These are phyloP conservation scores for Garcia nutans DNA, from an alignment of 345 rosid genomes.

Conservation along the genomic window DNA sequence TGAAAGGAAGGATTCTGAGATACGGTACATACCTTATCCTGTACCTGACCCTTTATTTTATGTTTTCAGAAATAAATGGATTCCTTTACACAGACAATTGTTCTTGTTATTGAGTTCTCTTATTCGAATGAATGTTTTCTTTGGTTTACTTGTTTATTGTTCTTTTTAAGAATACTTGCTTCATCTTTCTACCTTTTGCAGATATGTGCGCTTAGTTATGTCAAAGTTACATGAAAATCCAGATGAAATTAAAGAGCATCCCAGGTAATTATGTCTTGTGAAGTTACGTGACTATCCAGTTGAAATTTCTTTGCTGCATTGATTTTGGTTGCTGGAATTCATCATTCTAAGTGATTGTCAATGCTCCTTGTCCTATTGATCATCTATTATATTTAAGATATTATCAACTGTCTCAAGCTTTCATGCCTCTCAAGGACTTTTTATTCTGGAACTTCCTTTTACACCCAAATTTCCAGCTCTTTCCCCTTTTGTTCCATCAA, in stretches of 20 bases:
- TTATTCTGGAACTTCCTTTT: background rate
- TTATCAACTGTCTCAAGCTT: background rate
- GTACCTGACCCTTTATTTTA: background rate
- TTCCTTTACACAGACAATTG: background rate
- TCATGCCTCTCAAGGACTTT: background rate
- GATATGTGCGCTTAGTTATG: constrained; percentile 83
- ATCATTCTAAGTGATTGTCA: background rate
- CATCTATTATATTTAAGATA: too few relatives aligned
- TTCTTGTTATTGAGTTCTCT: background rate
- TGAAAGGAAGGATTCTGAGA: constrained; percentile 96
- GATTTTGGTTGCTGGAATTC: background rate
- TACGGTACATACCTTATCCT: constrained; percentile 51
- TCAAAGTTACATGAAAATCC: constrained; percentile 47
- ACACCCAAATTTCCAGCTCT: background rate
- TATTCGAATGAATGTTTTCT: background rate
- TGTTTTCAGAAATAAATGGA: constrained; percentile 13
- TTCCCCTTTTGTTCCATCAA: background rate
- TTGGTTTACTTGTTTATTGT: background rate
- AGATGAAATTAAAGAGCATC: constrained; percentile 60
- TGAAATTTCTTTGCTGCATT: background rate
- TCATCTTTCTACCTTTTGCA: constrained; percentile 29
- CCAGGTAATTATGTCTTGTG: constrained; percentile 50
- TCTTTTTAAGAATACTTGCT: background rate
- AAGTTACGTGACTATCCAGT: background rate
- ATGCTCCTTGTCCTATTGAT: background rate